Conservation (phyloP, 768 basidiomycete species). For the Auricularia sp. region DNA sequence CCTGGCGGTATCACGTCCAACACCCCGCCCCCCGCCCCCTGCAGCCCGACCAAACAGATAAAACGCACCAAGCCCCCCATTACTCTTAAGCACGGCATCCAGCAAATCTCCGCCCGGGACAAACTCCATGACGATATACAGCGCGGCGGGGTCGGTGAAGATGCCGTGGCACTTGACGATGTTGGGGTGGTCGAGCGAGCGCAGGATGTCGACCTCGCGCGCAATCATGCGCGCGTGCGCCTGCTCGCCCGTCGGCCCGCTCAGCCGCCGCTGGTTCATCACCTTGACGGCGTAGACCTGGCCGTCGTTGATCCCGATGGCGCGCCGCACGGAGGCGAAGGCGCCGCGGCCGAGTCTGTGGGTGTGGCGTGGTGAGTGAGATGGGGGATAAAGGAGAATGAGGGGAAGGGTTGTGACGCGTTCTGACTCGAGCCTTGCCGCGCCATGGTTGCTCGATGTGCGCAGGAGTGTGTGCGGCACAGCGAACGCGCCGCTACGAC, state of each 20-base stretch:
- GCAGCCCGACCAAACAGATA: no score
- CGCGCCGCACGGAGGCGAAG: slow-evolving; percentile 85
- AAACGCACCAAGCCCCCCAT: slow-evolving; percentile 45
- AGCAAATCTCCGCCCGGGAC: slow-evolving; percentile 29
- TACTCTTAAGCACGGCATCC: slow-evolving; percentile 27
- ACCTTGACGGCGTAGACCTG: slow-evolving; percentile 74
- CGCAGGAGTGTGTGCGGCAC: no score
- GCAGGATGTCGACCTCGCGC: slow-evolving; percentile 72
- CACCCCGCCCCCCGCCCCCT: no score
- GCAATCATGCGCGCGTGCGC: slow-evolving; percentile 34
- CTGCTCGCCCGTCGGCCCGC: slow-evolving; percentile 7
- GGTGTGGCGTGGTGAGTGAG: not conserved
- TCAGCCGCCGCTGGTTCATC: slow-evolving; percentile 15
- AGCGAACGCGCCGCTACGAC: no score
- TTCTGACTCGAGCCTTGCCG: no score
- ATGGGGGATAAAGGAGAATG: no score
- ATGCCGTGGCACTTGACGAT: slow-evolving; percentile 73
- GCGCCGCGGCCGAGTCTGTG: slow-evolving; percentile 69
- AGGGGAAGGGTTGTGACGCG: no score
- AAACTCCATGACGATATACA: slow-evolving; percentile 26
- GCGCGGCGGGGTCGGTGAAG: slow-evolving; percentile 49
- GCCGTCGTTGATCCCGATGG: slow-evolving; percentile 60
- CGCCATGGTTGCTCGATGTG: no score
- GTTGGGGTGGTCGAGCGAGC: slow-evolving; percentile 66
- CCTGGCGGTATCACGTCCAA: no score